phyloP scores from a whole-genome alignment of 768 basidiomycete species.

The Rhizopogon rudus region DNA sequence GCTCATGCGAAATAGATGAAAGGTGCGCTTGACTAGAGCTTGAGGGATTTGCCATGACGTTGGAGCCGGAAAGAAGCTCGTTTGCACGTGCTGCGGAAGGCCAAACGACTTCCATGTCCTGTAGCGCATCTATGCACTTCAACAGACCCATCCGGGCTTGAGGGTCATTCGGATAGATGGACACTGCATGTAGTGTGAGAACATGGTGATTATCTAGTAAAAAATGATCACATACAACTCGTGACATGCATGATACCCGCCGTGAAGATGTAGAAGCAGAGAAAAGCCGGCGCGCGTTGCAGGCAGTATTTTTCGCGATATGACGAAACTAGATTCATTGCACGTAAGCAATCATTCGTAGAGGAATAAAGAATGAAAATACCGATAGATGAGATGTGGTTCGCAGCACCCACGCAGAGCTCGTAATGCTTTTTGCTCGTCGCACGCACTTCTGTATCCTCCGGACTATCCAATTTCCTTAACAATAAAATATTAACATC shows the following conservation, averaged over 20 bases:
- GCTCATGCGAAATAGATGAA: constrained; percentile 21
- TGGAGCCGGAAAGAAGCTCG: constrained; percentile 65
- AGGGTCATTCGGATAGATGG: constrained; percentile 59
- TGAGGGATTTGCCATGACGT: constrained; percentile 26
- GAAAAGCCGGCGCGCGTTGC: constrained; percentile 58
- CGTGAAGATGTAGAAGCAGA: constrained; percentile 77
- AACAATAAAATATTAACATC: neutral
- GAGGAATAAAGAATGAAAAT: constrained; percentile 10
- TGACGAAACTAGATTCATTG: constrained; percentile 36
- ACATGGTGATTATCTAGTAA: neutral
- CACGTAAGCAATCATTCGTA: neutral
- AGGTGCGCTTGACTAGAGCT: neutral
- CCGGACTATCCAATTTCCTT: constrained; percentile 34
- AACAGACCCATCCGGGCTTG: constrained; percentile 61
- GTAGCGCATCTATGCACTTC: constrained; percentile 63
- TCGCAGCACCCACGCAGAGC: constrained; percentile 72
- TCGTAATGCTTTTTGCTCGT: constrained; percentile 64
- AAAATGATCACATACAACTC: constrained; percentile 43
- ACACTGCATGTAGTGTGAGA: constrained; percentile 37
- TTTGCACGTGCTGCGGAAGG: constrained; percentile 71
- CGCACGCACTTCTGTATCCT: constrained; percentile 50
- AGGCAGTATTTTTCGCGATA: constrained; percentile 64
- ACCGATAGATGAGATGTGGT: constrained; percentile 72
- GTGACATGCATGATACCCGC: constrained; percentile 78
- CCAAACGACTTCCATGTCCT: constrained; percentile 67